A percentile compares a stretch with the other conserved stretches of the same genome.
Conservation (phyloP, 345 rosid genomes). For the Draba incana region DNA sequence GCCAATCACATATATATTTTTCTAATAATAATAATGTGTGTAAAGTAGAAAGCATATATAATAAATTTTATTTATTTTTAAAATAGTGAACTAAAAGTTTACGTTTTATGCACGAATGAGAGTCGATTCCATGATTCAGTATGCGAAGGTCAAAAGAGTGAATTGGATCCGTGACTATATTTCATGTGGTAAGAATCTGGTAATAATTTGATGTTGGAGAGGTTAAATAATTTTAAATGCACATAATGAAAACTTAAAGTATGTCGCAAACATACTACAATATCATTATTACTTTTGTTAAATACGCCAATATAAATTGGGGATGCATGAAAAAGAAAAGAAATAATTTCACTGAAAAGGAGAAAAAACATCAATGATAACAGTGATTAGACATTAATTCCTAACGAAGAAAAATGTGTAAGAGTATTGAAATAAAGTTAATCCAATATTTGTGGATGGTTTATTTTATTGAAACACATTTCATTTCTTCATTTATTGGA, state of each 20-base stretch:
- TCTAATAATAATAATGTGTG: neutral
- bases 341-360: neutral
- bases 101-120: constrained; percentile 1
- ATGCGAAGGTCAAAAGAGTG: neutral
- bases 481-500: neutral
- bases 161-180: neutral
- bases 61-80: too few relatives aligned
- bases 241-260: neutral
- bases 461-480: constrained; percentile 1
- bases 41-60: constrained; percentile 9
- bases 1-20: neutral
- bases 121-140: neutral
- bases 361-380: neutral
- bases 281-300: neutral
- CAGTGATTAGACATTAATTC: neutral
- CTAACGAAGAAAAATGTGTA: neutral
- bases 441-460: neutral
- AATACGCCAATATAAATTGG: neutral
- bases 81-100: neutral
- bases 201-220: too few relatives aligned
- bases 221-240: too few relatives aligned
- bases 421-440: neutral
- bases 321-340: neutral
- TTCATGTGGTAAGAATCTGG: neutral
- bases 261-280: neutral